Conservation (phyloP, 2,329 filamentous ascomycete genomes). For the Cladosporium sp. region DNA sequence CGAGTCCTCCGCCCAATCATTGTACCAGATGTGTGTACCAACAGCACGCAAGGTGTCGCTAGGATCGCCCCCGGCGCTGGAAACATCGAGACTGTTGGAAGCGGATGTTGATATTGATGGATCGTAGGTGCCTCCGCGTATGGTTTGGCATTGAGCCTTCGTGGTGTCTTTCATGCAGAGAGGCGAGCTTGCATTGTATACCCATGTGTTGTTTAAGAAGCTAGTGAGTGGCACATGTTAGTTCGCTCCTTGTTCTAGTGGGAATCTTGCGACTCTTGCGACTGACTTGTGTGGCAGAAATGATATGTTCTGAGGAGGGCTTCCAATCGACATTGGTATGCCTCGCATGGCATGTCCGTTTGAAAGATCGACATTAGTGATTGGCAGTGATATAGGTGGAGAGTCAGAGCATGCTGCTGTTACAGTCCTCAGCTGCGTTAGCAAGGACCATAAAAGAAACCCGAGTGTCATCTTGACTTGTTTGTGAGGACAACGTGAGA, state of each 20-base stretch:
- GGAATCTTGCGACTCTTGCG: too few relatives aligned
- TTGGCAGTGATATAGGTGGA: slow-evolving; percentile 1
- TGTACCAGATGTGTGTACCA: slow-evolving; percentile 17
- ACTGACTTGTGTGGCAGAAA: slow-evolving; percentile 7
- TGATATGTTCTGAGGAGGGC: slow-evolving; percentile 11
- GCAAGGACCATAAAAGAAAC: background rate
- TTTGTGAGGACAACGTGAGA: background rate
- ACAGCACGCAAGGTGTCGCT: slow-evolving; percentile 15
- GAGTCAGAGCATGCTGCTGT: background rate
- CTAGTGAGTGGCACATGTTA: background rate
- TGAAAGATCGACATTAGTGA: slow-evolving; percentile 5
- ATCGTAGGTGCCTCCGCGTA: slow-evolving; percentile 18
- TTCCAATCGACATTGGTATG: slow-evolving; percentile 9
- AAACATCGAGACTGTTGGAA: slow-evolving; percentile 2
- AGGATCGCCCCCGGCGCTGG: slow-evolving; percentile 15
- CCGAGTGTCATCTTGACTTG: background rate
- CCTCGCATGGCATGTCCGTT: slow-evolving; percentile 8
- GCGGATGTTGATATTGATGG: slow-evolving; percentile 10
- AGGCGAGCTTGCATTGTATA: slow-evolving; percentile 16
- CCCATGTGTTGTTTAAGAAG: slow-evolving; percentile 18
- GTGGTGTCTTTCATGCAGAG: slow-evolving; percentile 15
- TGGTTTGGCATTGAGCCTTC: slow-evolving; percentile 13
- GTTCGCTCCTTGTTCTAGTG: background rate
- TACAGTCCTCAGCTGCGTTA: background rate
- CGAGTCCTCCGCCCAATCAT: slow-evolving; percentile 15